A percentile compares a stretch with the other conserved stretches of the same genome.
These are phyloP conservation scores for Cordyceps fumosorosea DNA, from an alignment of 2,329 filamentous ascomycete species.

Conservation along the genomic window DNA sequence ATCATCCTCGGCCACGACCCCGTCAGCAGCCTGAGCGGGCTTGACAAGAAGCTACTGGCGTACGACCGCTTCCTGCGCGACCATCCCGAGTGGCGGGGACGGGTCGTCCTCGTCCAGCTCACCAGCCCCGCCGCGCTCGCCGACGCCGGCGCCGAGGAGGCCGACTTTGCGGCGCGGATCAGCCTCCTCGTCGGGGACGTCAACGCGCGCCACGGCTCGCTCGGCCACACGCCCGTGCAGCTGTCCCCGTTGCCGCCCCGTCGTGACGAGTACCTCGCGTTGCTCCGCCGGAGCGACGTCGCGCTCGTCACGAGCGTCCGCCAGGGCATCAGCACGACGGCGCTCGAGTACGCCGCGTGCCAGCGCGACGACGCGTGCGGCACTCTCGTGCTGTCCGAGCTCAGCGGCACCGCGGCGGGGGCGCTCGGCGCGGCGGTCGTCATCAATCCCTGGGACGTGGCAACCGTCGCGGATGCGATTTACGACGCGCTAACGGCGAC, in stretches of 20 bases:
- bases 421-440: conserved; percentile 80
- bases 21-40: conserved; percentile 85
- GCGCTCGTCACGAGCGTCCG: conserved; percentile 91
- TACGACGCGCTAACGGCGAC: conserved; percentile 74
- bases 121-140: conserved; percentile 79
- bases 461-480: conserved; percentile 76
- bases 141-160: conserved; percentile 57
- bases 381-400: conserved; percentile 89
- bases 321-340: conserved; percentile 97
- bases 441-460: conserved; percentile 93
- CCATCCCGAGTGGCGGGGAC: conserved; percentile 85
- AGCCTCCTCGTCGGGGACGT: conserved; percentile 86
- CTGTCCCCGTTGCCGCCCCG: conserved; percentile 91
- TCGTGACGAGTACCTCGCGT: conserved; percentile 86
- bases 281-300: conserved; percentile 81
- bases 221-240: conserved; percentile 84
- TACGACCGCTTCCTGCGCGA: conserved; percentile 87
- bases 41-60: conserved; percentile 88
- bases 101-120: conserved; percentile 89
- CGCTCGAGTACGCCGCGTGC: conserved; percentile 87
- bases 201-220: conserved; percentile 81
- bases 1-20: conserved; percentile 92
- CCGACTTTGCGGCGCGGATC: conserved; percentile 79
- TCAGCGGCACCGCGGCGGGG: conserved; percentile 88
- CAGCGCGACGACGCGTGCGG: conserved; percentile 82